Percentiles rank a stretch among this genome's conserved stretches.
These are phyloP conservation scores for Cichorium intybus DNA, from an alignment of 140 eudicot genomes.

Conservation along the genomic window DNA sequence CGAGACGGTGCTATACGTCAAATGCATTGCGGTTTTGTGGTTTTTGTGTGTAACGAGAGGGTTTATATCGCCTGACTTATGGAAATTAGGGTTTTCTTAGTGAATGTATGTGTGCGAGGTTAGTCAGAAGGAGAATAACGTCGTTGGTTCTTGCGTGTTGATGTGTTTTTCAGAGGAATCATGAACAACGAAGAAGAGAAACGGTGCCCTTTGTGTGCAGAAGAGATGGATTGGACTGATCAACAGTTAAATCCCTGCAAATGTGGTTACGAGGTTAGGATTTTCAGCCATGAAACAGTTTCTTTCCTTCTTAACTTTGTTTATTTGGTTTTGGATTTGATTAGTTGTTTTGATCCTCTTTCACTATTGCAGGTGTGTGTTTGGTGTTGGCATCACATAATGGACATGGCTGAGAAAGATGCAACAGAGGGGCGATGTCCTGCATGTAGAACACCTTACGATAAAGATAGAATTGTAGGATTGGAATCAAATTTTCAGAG, in stretches of 20 bases:
- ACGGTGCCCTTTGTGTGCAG: constrained; percentile 86
- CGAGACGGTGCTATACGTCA: constrained; percentile 9
- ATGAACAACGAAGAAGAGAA: constrained; percentile 81
- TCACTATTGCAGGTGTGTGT: constrained; percentile 62
- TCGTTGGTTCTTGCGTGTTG: constrained; percentile 6
- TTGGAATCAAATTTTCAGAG: constrained; percentile 69
- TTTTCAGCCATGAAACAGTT: neutral
- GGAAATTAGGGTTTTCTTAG: constrained; percentile 39
- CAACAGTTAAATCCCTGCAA: constrained; percentile 87
- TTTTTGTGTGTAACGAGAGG: constrained; percentile 17
- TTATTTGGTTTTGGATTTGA: constrained; percentile 9
- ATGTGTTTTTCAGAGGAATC: constrained; percentile 30
- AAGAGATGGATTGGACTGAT: constrained; percentile 97
- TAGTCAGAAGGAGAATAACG: constrained; percentile 11
- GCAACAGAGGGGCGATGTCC: constrained; percentile 90
- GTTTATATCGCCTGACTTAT: constrained; percentile 17
- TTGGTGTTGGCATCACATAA: constrained; percentile 98
- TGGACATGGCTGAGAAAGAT: constrained; percentile 97
- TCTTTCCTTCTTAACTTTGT: constrained; percentile 1
- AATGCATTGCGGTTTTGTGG: constrained; percentile 12
- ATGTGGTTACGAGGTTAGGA: constrained; percentile 82
- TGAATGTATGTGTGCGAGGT: constrained; percentile 19
- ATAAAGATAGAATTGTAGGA: constrained; percentile 76
- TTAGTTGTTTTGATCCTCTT: constrained; percentile 3
- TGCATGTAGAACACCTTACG: constrained; percentile 82